Base-by-base conservation (phyloP, 1,284 basidiomycete species). In the Agroathelia rolfsii region DNA sequence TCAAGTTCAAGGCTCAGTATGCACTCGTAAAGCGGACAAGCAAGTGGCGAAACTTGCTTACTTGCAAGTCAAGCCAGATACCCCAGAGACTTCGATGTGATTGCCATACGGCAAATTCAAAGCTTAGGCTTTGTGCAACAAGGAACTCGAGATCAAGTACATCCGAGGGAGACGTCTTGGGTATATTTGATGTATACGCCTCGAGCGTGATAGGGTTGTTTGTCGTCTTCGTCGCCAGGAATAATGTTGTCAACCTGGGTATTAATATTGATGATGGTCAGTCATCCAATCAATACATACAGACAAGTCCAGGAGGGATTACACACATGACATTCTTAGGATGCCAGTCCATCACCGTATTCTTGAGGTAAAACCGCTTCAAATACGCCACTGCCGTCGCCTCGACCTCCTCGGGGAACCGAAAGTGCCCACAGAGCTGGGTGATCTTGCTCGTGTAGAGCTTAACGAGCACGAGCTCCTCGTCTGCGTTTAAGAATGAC, bases 331-430 rank as follows among this genome's bases (percentile, higher is more conserved):
- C 88, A 47, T 87, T 86, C 59, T 95, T 95, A 0, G 94, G 95
- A 59, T 98, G 95, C 77, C 89, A 96, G 52, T 98, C 93, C 92
- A 98, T 96, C 34, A 92, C 89, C 2, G 92, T 96, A 51, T 98
- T 98, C 58, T 87, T 84, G 34, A 98, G 69, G 53, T 98, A 99
- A 61, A 99, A 98, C 4, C 95, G 72, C 54, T 98, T 98, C 43
- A 99, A 65, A 54, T 93, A 97, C 28, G 72, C 79, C 37, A 88
- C 76, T 0, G 92, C 89, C 1, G 93, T 96, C 0, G 90, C 84
- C 53, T 94, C 89, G 3, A 97, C 89, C 46, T 85, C 79, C 47
- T 95, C 88, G 0, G 89, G 83, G 44, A 95, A 84, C 12, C 78
- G 75, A 50, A 96, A 92, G 37, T 80, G 77, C 2, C 74, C 73